These are phyloP conservation scores for Tetrastigma voinierianum DNA, from an alignment of 164 flowering plant genomes.

Conservation along the genomic window DNA sequence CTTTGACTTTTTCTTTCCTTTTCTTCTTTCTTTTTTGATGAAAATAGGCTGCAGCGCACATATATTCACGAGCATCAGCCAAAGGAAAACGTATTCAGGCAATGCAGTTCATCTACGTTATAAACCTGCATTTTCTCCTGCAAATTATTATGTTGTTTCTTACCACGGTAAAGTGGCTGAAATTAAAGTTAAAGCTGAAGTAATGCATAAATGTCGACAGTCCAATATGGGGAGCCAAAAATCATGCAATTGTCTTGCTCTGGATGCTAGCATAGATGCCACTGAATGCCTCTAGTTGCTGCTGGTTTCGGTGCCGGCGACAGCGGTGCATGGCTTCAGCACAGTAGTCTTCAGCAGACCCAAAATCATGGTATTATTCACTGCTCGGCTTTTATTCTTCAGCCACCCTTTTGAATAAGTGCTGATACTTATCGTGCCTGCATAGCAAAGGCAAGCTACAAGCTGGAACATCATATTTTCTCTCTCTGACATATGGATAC, in stretches of 20 bases:
- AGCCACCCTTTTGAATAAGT: no score
- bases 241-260: constrained; percentile 93
- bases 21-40: no score
- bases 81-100: constrained; percentile 98
- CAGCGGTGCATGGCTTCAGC: constrained; percentile 97
- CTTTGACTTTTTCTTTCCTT: no score
- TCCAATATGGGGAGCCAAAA: constrained; percentile 96
- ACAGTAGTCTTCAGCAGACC: constrained; percentile 87
- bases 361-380: constrained; percentile 60
- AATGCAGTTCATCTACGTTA: constrained; percentile 1
- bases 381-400: neutral
- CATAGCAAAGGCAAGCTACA: no score
- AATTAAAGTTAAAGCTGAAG: neutral
- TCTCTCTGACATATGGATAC: no score
- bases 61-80: constrained; percentile 82
- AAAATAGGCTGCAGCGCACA: constrained; percentile 84
- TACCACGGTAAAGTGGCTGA: neutral
- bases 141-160: neutral
- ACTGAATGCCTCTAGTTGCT: constrained; percentile 85
- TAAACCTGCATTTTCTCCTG: neutral
- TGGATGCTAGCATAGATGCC: constrained; percentile 84
- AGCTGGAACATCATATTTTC: no score
- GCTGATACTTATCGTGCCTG: no score
- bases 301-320: constrained; percentile 99
- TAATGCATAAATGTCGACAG: constrained; percentile 32